Conservation (phyloP, 1,284 basidiomycete species). For the Malassezia arunalokei region DNA sequence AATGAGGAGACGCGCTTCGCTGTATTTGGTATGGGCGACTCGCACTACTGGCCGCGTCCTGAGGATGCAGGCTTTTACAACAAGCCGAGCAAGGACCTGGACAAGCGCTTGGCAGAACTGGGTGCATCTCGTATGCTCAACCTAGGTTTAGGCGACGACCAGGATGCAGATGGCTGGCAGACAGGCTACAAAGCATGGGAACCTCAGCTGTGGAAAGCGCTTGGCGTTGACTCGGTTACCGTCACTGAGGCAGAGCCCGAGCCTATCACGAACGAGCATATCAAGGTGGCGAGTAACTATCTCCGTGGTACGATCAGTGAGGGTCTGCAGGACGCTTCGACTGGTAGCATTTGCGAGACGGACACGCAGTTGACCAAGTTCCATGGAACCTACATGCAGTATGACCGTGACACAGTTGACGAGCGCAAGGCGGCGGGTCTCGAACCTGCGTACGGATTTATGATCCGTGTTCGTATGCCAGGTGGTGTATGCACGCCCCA, state of each 20-base stretch:
- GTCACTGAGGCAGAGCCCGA: slow-evolving; percentile 86
- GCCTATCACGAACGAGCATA: slow-evolving; percentile 96
- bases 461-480: slow-evolving; percentile 94
- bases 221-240: slow-evolving; percentile 82
- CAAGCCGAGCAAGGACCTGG: slow-evolving; percentile 85
- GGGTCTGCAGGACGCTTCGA: slow-evolving; percentile 72
- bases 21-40: slow-evolving; percentile 94
- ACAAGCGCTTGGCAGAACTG: slow-evolving; percentile 51
- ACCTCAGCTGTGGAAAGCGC: slow-evolving; percentile 77
- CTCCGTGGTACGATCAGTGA: slow-evolving; percentile 85
- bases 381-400: slow-evolving; percentile 61
- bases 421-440: slow-evolving; percentile 83
- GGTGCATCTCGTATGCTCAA: slow-evolving; percentile 33
- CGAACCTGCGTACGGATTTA: slow-evolving; percentile 93
- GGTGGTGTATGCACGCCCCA: slow-evolving; percentile 80
- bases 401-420: slow-evolving; percentile 94
- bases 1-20: slow-evolving; percentile 46
- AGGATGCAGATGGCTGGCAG: slow-evolving; percentile 88
- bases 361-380: slow-evolving; percentile 97
- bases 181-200: slow-evolving; percentile 97
- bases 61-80: slow-evolving; percentile 97
- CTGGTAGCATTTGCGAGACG: slow-evolving; percentile 74
- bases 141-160: slow-evolving; percentile 80
- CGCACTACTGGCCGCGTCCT: slow-evolving; percentile 94
- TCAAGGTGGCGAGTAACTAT: slow-evolving; percentile 92